Base-by-base conservation (phyloP, 1,284 basidiomycete species). In the Filobasidium uniguttulatum region DNA sequence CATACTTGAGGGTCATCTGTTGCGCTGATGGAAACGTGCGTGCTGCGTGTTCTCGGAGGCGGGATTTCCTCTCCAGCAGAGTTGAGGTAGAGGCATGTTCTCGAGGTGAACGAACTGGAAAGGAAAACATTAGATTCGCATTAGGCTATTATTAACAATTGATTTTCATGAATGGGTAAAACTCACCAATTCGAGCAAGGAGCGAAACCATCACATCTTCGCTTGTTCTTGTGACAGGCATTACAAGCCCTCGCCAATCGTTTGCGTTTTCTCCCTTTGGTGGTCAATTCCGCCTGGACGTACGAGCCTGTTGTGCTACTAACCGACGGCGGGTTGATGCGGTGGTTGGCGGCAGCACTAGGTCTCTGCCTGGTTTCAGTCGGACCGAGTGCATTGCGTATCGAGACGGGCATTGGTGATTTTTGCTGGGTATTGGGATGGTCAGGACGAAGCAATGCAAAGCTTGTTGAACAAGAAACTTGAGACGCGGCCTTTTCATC, bases 151-250 rank as follows among this genome's bases (percentile, higher is more conserved):
- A n/a, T n/a, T n/a, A n/a, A n/a, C n/a, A n/a, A n/a, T n/a, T n/a
- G n/a, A n/a, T 14, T 10, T 26, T 6, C 12, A 5, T 5, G 19
- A 19, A 5, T 19, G 6, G 3, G 19, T 38, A 10, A 22, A 43
- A 38, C 52, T 38, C 10, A 54, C 52, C 72, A 73, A 58, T 73
- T 73, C 43, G 67, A 69, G 56, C 72, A 73, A 1, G 72, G 72
- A 0, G 71, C 67, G 43, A 72, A 72, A 17, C 72, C 72, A 55
- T 73, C 72, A 49, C 72, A 73, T 12, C 72, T 62, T 44, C 72
- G 61, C 60, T 73, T 73, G 56, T 72, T 72, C 61, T 73, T 70
- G 62, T 70, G 68, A 59, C 68, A 70, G 10, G 68, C 68, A 47
- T 60, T 62, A 46, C 68, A 70, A 12, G 68, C 68, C 54, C 69